Conservation (phyloP, 768 basidiomycete species). For the Lentinula lateritia region DNA sequence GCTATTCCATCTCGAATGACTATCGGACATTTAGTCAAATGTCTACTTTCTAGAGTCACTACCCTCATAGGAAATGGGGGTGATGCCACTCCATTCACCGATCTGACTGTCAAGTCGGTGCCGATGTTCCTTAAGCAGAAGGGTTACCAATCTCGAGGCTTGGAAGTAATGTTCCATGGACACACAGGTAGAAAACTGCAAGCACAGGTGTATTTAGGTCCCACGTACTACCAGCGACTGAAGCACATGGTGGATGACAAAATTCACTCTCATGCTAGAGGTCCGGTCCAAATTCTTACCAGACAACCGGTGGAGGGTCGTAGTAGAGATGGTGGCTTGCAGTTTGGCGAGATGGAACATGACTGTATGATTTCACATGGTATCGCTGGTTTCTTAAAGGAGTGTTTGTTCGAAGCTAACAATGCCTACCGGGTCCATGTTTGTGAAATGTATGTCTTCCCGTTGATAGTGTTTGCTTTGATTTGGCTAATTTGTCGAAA, state of each 20-base stretch:
- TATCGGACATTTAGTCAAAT: constrained; percentile 98
- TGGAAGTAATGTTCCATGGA: constrained; percentile 98
- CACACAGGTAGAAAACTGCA: constrained; percentile 98
- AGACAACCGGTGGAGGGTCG: constrained; percentile 98
- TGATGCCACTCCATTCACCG: constrained; percentile 98
- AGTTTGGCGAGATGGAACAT: constrained; percentile 99
- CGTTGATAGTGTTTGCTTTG: not conserved
- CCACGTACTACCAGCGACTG: constrained; percentile 97
- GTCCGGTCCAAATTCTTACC: constrained; percentile 96
- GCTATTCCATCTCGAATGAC: constrained; percentile 99
- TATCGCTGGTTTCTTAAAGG: constrained; percentile 96
- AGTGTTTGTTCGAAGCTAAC: constrained; percentile 90
- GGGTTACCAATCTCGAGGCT: constrained; percentile 94
- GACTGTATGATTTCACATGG: constrained; percentile 99
- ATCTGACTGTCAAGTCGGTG: constrained; percentile 96
- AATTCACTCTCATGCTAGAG: constrained; percentile 95
- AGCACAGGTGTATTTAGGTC: constrained; percentile 97
- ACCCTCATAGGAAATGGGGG: constrained; percentile 96
- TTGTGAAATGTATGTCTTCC: constrained; percentile 80
- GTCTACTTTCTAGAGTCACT: constrained; percentile 92
- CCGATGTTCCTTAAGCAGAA: constrained; percentile 83
- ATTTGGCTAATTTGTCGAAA: constrained; percentile 12
- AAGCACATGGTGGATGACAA: constrained; percentile 99
- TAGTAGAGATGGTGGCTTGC: constrained; percentile 96
- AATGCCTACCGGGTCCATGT: constrained; percentile 93